Evolutionary conservation across 2,329 filamentous ascomycete genomes (phyloP), one percentile per base, ranked within the genome.

Genomic region (Penicillium olsonii): DNA sequence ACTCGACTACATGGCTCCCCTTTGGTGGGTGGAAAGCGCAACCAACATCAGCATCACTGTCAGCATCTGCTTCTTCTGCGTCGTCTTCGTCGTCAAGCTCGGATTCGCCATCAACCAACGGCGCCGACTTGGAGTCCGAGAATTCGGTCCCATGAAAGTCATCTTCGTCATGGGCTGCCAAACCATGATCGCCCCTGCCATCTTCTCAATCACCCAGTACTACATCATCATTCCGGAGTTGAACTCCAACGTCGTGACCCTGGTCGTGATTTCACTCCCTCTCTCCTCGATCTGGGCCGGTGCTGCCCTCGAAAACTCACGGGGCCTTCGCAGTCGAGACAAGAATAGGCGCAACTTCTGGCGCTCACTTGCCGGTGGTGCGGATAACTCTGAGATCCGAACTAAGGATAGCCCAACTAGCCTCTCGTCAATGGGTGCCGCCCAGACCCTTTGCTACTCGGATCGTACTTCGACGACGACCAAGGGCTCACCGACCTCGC

Each of bases 101-200:
- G 79, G 78, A 6, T 72, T 77, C 54, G 82, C 83, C 6, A 78
- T 87, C 27, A 64, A 73, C 8, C 73, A 80, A 54, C 78, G 85
- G 18, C 77, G 73, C 46, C 74, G 72, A 57, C 70, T 87, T 52
- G 82, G 83, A 2, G 73, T 86, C 60, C 76, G 72, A 47, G 78
- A 82, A 46, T 86, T 85, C 61, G 82, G 83, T 9, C 81, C 83
- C 1, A 83, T 87, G 76, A 82, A 85, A 58, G 78, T 85, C 48
- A 81, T 87, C 53, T 85, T 85, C 64, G 78, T 87, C 59, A 85
- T 87, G 78, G 81, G 83, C 40, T 84, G 81, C 53, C 84, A 87
- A 68, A 87, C 84, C 1, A 76, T 88, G 75, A 62, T 84, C 27
- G 73, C 87, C 53, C 85, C 85, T 63, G 84, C 80, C 19, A 72